phyloP scores from a whole-genome alignment of 1,284 basidiomycete species.

The Cutaneotrichosporon daszewskae region DNA sequence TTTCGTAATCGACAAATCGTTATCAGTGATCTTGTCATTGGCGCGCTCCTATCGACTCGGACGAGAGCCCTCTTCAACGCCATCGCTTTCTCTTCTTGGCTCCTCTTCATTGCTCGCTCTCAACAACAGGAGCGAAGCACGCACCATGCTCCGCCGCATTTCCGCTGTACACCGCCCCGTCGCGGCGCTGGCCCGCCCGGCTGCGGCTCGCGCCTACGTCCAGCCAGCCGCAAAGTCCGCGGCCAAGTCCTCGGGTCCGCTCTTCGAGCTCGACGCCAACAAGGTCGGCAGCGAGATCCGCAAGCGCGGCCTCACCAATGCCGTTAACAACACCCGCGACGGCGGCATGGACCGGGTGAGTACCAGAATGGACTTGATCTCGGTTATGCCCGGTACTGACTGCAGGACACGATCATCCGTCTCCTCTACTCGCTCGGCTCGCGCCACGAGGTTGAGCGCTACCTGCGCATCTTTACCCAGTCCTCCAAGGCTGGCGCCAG shows the following conservation, averaged over 20 bases:
- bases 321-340: slow-evolving; percentile 27
- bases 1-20: no score
- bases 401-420: slow-evolving; percentile 83
- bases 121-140: no score
- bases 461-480: slow-evolving; percentile 90
- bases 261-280: slow-evolving; percentile 42
- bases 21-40: not conserved
- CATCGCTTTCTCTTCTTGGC: slow-evolving; percentile 1
- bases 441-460: slow-evolving; percentile 90
- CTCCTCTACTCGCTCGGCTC: slow-evolving; percentile 91
- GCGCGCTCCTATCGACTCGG: not conserved
- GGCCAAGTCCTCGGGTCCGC: slow-evolving; percentile 30
- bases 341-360: slow-evolving; percentile 47
- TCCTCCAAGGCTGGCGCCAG: slow-evolving; percentile 66
- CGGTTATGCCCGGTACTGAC: not conserved
- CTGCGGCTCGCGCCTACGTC: slow-evolving; percentile 19
- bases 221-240: slow-evolving; percentile 20
- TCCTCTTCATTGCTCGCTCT: not conserved
- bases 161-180: slow-evolving; percentile 22
- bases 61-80: not conserved
- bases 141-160: slow-evolving; percentile 35
- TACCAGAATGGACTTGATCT: slow-evolving; percentile 1
- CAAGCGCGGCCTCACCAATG: slow-evolving; percentile 38
- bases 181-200: slow-evolving; percentile 12
- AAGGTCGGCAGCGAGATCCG: slow-evolving; percentile 45